phyloP scores from a whole-genome alignment of 2,329 filamentous ascomycete genomes.

The Bisporella sp. region DNA sequence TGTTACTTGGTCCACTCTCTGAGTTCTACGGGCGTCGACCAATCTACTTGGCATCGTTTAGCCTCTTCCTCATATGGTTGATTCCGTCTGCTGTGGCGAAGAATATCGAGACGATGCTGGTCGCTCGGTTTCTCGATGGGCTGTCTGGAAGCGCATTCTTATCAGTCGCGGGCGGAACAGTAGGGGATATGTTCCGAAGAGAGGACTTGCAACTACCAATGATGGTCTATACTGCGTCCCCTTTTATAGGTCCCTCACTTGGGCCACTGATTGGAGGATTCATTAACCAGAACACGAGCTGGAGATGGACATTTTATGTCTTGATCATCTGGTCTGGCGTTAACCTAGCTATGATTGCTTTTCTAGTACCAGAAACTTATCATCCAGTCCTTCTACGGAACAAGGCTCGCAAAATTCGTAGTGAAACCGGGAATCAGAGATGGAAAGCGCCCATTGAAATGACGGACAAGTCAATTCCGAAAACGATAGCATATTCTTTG shows the following conservation, averaged over 20 bases:
- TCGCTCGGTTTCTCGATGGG: slow-evolving; percentile 72
- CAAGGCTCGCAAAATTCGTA: slow-evolving; percentile 64
- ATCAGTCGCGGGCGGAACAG: slow-evolving; percentile 75
- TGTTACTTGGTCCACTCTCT: slow-evolving; percentile 47
- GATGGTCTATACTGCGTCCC: slow-evolving; percentile 65
- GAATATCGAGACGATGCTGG: slow-evolving; percentile 74
- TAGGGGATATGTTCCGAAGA: slow-evolving; percentile 69
- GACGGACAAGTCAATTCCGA: slow-evolving; percentile 56
- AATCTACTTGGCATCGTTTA: slow-evolving; percentile 71
- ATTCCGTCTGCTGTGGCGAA: slow-evolving; percentile 75
- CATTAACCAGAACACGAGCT: slow-evolving; percentile 68
- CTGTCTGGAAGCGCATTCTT: slow-evolving; percentile 63
- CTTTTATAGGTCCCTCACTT: slow-evolving; percentile 55
- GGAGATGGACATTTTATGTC: slow-evolving; percentile 81
- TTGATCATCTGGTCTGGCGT: slow-evolving; percentile 74
- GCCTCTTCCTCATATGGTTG: slow-evolving; percentile 70
- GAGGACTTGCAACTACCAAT: slow-evolving; percentile 71
- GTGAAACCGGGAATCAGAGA: slow-evolving; percentile 68
- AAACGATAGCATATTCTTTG: slow-evolving; percentile 52
- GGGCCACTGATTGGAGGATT: slow-evolving; percentile 67
- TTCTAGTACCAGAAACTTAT: slow-evolving; percentile 85
- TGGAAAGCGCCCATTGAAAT: slow-evolving; percentile 76
- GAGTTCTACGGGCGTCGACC: slow-evolving; percentile 76
- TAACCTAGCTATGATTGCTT: slow-evolving; percentile 54
- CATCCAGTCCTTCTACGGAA: slow-evolving; percentile 65